Base-by-base conservation (phyloP, 2,329 filamentous ascomycete genomes). In the Nemania sp. region DNA sequence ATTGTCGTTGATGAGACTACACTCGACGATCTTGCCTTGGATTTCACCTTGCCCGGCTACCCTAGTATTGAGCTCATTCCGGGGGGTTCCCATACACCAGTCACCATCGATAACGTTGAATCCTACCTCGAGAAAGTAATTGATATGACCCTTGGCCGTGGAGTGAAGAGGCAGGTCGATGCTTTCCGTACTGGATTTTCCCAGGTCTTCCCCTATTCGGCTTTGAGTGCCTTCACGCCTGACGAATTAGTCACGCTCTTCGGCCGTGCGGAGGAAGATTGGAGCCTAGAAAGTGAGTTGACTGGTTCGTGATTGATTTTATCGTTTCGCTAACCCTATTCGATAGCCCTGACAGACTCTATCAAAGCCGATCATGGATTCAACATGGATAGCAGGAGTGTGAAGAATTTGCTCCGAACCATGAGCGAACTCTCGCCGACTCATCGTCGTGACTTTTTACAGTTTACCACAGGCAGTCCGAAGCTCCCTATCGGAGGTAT, bases 341-440 rank as follows among this genome's bases (percentile, higher is more conserved):
- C n/a, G 43, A 37, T 56, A 94, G 90, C 94, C 55, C 83, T 99
- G 34, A 95, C 95, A 83, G 94, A 99, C 68, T 97, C 93, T 0
- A 93, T 99, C 76, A 99, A 99, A 76, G 94, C 94, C 23, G 94
- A 99, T 65, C 94, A 99, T 69, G 94, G 94, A 7, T 99, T 90
- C 77, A 99, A 97, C 65, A 94, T 99, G 83, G 94, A 99, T 70
- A 97, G 93, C 78, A 90, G 88, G 75, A 97, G 89, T 67, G 91
- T 99, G 42, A 91, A 88, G 66, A 97, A 99, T 66, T 72, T 99
- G 61, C 80, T 99, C 15, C 91, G 97, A 66, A 88, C 88, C 8
- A 97, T 99, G 94, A 97, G 91, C 70, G 89, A 95, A 68, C 80
- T 97, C 49, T 82, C 81, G 6, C 73, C 80, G 2, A 73, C 84